phyloP scores from a whole-genome alignment of 345 rosid genomes.

The Abelmoschus esculentus region DNA sequence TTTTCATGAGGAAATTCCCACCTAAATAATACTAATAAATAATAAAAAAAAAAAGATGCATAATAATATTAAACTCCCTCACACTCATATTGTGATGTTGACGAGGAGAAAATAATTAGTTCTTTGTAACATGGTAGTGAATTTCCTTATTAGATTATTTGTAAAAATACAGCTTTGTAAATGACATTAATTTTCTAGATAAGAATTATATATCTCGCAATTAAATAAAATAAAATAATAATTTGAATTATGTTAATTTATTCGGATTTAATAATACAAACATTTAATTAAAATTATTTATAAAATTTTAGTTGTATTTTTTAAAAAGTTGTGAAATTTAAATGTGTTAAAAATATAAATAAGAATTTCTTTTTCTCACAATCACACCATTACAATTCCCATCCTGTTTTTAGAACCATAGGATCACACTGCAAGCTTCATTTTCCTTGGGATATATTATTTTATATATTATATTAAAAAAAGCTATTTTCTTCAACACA shows the following conservation, averaged over 20 bases:
- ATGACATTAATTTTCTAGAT: neutral
- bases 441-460: neutral
- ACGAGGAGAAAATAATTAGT: neutral
- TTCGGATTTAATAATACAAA: too few relatives aligned
- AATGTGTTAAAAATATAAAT: too few relatives aligned
- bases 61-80: neutral
- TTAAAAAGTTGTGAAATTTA: neutral
- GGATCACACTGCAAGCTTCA: neutral
- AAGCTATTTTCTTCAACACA: too few relatives aligned
- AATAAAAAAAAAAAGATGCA: neutral
- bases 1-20: conserved; percentile 20
- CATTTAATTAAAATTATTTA: too few relatives aligned
- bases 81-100: neutral
- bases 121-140: too few relatives aligned
- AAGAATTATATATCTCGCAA: too few relatives aligned
- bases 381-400: neutral
- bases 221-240: too few relatives aligned
- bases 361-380: too few relatives aligned
- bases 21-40: conserved; percentile 10
- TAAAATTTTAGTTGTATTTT: neutral
- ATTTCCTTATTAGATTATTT: conserved; percentile 20
- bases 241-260: too few relatives aligned
- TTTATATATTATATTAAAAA: neutral
- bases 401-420: neutral
- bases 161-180: conserved; percentile 14